Evolutionary conservation across 202 grass and related monocot species (phyloP), one percentile per base, ranked within the genome.

Genomic region (Thinopyrum obtusiflorum): DNA sequence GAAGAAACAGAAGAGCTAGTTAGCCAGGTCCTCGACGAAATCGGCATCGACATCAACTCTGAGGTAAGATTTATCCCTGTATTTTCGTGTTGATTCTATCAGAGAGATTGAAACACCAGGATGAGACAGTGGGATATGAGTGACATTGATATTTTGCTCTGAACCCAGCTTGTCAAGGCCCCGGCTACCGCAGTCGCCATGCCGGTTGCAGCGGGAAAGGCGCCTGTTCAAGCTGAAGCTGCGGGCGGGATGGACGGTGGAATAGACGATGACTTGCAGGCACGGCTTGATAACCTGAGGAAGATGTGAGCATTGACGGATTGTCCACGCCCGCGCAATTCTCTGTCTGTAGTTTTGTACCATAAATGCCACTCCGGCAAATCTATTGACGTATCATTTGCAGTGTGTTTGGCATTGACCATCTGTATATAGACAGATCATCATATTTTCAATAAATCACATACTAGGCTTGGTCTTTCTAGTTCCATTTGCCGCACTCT

Each of bases 1-100:
- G 93, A 92, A 49, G 93, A 95, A 83, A 90, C 93, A 18, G 93
- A 95, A 78, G 93, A 92, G 32, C 84, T 95, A 3, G 90, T 92
- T 2, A 95, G 4, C 81, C 93, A 95, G 25, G 93, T 95, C 73
- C 90, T 95, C 7, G 93, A 95, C 1, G 93, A 95, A 85, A 95
- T 95, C 15, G 93, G 93, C 68, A 87, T 95, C 0, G 88, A 95
- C 76, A 29, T 95, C 51, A 95, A 95, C 73, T 83, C 90, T 10
- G 93, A 95, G 90, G 93, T 95, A 92, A 23, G 10, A 44, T 0
- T 51, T 5, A 24, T 46, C 1, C 0, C 6, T 12, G 2, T 65
- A 69, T 20, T 69, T 6, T 40, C 67, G 1, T 83, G 28, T 76
- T 23, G 1, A 65, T 73, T 17, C 55, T 32, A 68, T 68, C 18